Evolutionary conservation across 1,284 basidiomycete species (phyloP), one percentile per base, ranked within the genome.

Genomic region (Neonothopanus nambi): DNA sequence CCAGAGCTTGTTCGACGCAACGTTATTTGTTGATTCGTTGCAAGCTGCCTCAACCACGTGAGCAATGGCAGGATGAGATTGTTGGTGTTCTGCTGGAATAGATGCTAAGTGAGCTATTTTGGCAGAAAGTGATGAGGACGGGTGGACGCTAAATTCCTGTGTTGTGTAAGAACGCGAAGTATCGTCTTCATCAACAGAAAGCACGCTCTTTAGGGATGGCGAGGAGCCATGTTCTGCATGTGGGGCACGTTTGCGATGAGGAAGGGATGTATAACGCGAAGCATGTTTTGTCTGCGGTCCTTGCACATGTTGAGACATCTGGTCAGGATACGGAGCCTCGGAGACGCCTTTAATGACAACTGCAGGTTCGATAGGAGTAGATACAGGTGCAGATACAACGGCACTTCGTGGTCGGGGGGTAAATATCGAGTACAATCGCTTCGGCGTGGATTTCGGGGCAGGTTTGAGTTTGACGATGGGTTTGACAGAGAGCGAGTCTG

Each of bases 281-380:
- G 45, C 51, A 21, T 59, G 66, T 65, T 28, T 45, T 50, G 65
- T 74, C 62, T 84, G 84, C 18, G 70, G 65, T 36, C 83, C 85
- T 60, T 76, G 79, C 56, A 87, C 76, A 67, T 90, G 88, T 61
- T 88, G 87, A n/a, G 67, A 73, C 23, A 71, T 70, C 48, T 60
- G 61, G 58, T 71, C 68, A 33, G 88, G 87, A 61, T 78, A 79
- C 9, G 81, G 78, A 1, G 71, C 71, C 20, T 63, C 59, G 46
- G 60, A 43, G 33, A 55, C 15, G 70, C 64, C 48, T 72, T 67
- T 6, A 69, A 52, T 18, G 63, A 60, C 53, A 64, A 65, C 24
- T n/a, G 50, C 5, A 12, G 23, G 24, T 35, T n/a, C 49, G 38
- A 21, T n/a, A 23, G 56, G n/a, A 33, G 40, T 20, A 5, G 5